Conservation (phyloP, 192 early-diverging fungal species). For the Lobosporangium transversale region DNA sequence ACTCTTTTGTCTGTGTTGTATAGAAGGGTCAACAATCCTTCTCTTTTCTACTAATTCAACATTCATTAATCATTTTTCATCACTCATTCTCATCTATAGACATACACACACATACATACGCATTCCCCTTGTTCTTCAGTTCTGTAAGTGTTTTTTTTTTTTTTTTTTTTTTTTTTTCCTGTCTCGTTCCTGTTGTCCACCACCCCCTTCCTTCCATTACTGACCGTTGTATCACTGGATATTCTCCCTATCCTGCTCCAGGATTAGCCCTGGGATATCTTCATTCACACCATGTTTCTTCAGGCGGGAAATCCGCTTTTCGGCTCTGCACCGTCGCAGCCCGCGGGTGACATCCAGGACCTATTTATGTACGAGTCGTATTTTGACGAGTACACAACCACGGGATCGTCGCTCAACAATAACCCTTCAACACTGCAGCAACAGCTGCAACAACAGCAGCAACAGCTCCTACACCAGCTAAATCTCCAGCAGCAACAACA, state of each 20-base stretch:
- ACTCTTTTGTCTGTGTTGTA: too few species aligned
- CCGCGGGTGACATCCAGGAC: slow-evolving; percentile 44
- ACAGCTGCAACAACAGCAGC: slow-evolving; percentile 9
- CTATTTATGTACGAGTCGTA: slow-evolving; percentile 55
- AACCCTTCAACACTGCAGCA: slow-evolving; percentile 8
- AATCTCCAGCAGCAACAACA: slow-evolving; percentile 37
- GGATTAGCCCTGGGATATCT: too few species aligned
- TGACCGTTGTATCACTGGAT: too few species aligned
- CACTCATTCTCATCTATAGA: too few species aligned
- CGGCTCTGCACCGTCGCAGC: slow-evolving; percentile 9
- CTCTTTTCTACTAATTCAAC: too few species aligned
- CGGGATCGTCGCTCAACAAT: slow-evolving; percentile 18
- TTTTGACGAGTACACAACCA: slow-evolving; percentile 56
- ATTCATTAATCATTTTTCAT: too few species aligned
- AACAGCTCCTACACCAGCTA: slow-evolving; percentile 25
- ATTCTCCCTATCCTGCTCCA: too few species aligned
- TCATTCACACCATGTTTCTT: slow-evolving; percentile 41
- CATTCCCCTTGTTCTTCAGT: not conserved
- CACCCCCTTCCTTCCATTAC: too few species aligned
- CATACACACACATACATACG: not conserved
- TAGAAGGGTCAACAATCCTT: too few species aligned
- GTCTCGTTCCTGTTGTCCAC: not conserved
- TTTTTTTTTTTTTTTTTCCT: not conserved
- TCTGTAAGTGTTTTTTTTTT: not conserved
- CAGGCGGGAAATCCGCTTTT: slow-evolving; percentile 43